Evolutionary conservation across 768 basidiomycete genomes (phyloP), one percentile per base, ranked within the genome.

Genomic region (Rhodotorula graminis): DNA sequence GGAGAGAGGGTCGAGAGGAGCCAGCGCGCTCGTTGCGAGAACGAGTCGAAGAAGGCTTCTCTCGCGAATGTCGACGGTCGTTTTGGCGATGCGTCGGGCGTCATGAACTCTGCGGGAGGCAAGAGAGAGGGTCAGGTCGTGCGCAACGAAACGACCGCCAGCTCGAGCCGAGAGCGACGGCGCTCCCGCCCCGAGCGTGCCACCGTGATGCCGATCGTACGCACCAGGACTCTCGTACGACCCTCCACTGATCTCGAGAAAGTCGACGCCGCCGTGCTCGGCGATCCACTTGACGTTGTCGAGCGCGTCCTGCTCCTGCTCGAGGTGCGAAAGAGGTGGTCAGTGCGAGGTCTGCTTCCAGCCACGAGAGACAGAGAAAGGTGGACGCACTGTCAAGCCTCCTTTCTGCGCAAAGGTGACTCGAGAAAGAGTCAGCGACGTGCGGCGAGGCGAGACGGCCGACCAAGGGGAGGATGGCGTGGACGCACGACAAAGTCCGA

Each of bases 211-310:
- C 9, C 53, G 46, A 14, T 11, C 18, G 19, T 0, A 76, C 84
- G 27, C 76, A 89, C 91, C 86, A 76, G 90, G 89, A 27, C 84
- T 86, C 77, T 92, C 90, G 75, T 94, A 95, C 78, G 89, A 88
- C 0, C 92, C 92, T 3, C 92, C 92, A 67, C 89, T 91, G 70
- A 95, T 86, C 80, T 95, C 92, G 63, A 95, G 87, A 77, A 92
- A 89, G 80, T 95, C 92, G 10, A 94, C 77, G 27, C 82, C 81
- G 2, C 84, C 84, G 87, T 90, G 91, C 52, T 80, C 79, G 0
- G 88, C 85, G 42, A 93, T 86, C 52, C 84, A 79, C 27, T 81
- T 80, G 21, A 92, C 82, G 77, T 93, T 88, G 31, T 84, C 80
- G 5, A 92, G 80, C 1, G 88, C 88, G 37, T 84, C 82, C 44